Conservation (phyloP, 2,329 filamentous ascomycete genomes). For the Zymoseptoria crescenta region DNA sequence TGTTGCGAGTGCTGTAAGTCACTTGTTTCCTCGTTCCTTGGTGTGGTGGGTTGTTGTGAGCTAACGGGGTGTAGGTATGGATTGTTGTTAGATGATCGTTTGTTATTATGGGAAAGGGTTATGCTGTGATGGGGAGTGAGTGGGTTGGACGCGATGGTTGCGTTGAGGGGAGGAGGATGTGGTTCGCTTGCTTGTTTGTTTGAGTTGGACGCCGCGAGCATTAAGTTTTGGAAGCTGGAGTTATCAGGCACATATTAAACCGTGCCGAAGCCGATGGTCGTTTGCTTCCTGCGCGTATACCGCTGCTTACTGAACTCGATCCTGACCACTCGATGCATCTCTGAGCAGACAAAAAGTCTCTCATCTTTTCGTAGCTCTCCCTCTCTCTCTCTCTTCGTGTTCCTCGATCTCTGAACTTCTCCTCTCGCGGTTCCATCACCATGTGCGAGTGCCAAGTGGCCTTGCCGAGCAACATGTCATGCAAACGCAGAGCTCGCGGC, state of each 20-base stretch:
- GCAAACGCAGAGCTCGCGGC: too few relatives aligned
- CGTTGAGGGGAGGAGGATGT: background rate
- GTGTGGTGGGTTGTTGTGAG: background rate
- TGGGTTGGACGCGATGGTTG: background rate
- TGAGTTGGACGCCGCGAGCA: background rate
- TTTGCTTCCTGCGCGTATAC: constrained; percentile 12
- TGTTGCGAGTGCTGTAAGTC: constrained; percentile 46
- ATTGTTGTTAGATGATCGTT: constrained; percentile 8
- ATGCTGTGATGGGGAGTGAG: background rate
- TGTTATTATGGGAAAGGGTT: background rate
- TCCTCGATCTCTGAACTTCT: too few relatives aligned
- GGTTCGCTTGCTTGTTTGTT: background rate
- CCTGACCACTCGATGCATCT: background rate
- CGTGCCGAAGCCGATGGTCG: background rate
- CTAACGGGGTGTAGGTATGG: constrained; percentile 3
- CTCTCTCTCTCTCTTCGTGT: too few relatives aligned
- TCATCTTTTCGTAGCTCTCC: too few relatives aligned
- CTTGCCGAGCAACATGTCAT: too few relatives aligned
- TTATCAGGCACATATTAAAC: background rate
- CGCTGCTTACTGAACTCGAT: background rate
- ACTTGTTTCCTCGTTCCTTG: background rate
- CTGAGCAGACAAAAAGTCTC: background rate
- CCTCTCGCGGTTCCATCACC: too few relatives aligned
- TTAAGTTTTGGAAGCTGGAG: background rate
- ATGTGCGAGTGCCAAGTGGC: too few relatives aligned